Evolutionary conservation across 2,329 filamentous ascomycete genomes (phyloP), one percentile per base, ranked within the genome.

Genomic region (Penicillium rolfsii): DNA sequence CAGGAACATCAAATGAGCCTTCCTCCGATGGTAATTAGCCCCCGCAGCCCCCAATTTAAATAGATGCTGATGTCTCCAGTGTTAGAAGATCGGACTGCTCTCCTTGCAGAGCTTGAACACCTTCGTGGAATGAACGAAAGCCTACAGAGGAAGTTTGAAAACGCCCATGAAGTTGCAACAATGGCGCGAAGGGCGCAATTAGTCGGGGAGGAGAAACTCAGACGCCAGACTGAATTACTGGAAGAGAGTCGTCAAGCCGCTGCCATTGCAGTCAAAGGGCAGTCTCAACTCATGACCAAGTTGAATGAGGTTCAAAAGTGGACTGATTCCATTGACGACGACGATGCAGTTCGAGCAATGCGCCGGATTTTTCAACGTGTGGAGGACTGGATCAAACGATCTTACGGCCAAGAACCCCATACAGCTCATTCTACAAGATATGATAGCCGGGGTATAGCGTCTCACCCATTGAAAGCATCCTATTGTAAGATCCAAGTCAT

Each of bases 331-430:
- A 22, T 71, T 6, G 52, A 60, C 4, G 66, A 70, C 2, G 64
- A 64, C 3, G 57, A 67, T 5, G 56, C 45, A 5, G 30, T 41
- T 1, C 46, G 35, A 12, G 48, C 22, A 14, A 69, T 68, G 60
- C 53, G 19, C 0, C 24, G 28, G 3, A 55, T 72, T 1, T 58
- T 58, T 7, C 61, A 64, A 8, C 46, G 55, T 0, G 35, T 69
- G 11, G 52, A 60, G 6, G 14, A 28, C 4, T 71, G 69, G 68
- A 50, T 57, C 8, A 62, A 57, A 9, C 46, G 43, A 1, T 57
- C 61, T 52, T 71, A 64, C 36, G 26, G 6, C 38, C 8, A 48
- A 9, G 22, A 9, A 4, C 38, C 30, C 12, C 54, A 11, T 41
- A 3, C 12, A 11, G 8, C 43, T 5, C 22, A 24, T 24, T 8